These are phyloP conservation scores for Vitis cinerea DNA, from an alignment of 164 flowering plant species.

Conservation along the genomic window DNA sequence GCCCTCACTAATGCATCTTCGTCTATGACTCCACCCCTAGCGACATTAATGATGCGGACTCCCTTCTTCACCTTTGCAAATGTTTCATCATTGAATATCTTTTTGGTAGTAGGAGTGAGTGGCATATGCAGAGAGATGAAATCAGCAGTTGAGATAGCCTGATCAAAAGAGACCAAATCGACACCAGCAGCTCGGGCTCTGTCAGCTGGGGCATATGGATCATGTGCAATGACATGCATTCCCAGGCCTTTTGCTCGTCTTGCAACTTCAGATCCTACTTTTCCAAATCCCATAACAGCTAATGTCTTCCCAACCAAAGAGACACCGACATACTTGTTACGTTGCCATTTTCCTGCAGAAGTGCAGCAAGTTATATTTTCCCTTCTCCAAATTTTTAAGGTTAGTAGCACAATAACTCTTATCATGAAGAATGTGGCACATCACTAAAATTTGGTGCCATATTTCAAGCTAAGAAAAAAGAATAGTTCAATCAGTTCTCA, in stretches of 20 bases:
- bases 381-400: too few relatives aligned
- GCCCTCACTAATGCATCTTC: constrained; percentile 64
- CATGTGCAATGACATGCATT: constrained; percentile 64
- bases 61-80: constrained; percentile 65
- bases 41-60: constrained; percentile 58
- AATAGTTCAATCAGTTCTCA: too few relatives aligned
- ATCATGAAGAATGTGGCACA: too few relatives aligned
- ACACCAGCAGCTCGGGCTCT: constrained; percentile 61
- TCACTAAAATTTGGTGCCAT: too few relatives aligned
- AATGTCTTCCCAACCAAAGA: constrained; percentile 61
- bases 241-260: constrained; percentile 62
- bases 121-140: constrained; percentile 71
- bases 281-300: constrained; percentile 62
- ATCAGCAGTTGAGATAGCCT: constrained; percentile 56
- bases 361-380: too few relatives aligned
- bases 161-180: constrained; percentile 53
- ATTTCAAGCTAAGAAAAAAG: too few relatives aligned
- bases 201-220: constrained; percentile 66
- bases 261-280: constrained; percentile 57
- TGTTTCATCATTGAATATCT: constrained; percentile 48
- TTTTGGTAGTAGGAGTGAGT: constrained; percentile 45
- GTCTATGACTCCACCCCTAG: constrained; percentile 73
- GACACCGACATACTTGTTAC: constrained; percentile 65
- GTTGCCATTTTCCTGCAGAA: constrained; percentile 54
- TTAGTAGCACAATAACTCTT: too few relatives aligned